Evolutionary conservation across 805 yeast species (phyloP).

Genomic region (Wickerhamomyces mucosus): DNA sequence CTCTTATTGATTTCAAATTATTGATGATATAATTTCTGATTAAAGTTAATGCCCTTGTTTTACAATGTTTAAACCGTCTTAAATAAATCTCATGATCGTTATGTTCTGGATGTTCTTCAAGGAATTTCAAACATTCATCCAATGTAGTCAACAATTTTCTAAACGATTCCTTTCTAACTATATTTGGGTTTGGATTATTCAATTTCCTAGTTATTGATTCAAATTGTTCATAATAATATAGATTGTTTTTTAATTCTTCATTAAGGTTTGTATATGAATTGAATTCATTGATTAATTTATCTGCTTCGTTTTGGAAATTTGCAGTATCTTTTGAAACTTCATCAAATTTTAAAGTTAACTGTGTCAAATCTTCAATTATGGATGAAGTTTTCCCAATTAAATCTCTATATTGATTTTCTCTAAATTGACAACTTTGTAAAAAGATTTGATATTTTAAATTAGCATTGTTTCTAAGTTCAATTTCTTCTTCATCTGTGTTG

Average conservation of each 20-base stretch:
- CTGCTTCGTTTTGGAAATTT: slow-evolving; percentile 52
- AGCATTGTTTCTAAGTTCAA: too few relatives aligned
- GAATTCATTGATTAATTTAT: slow-evolving; percentile 38
- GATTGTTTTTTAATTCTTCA: slow-evolving; percentile 34
- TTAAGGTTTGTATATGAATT: slow-evolving; percentile 31
- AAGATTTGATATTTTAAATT: slow-evolving; percentile 22
- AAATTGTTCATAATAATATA: slow-evolving; percentile 58
- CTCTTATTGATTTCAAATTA: slow-evolving; percentile 26
- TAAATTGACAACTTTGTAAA: slow-evolving; percentile 23
- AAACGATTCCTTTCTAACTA: slow-evolving; percentile 54
- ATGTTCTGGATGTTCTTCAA: slow-evolving; percentile 45
- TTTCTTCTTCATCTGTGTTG: slow-evolving; percentile 31
- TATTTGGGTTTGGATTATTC: slow-evolving; percentile 59
- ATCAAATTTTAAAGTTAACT: slow-evolving; percentile 42
- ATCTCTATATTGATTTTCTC: slow-evolving; percentile 21
- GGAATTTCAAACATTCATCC: slow-evolving; percentile 59
- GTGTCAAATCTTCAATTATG: slow-evolving; percentile 35
- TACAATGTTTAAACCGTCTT: slow-evolving; percentile 70
- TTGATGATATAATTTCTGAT: slow-evolving; percentile 54
- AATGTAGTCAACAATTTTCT: slow-evolving; percentile 42
- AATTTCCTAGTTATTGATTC: slow-evolving; percentile 61
- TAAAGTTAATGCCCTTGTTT: slow-evolving; percentile 71
- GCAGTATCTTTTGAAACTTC: slow-evolving; percentile 52
- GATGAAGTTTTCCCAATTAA: slow-evolving; percentile 37
- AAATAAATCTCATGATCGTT: slow-evolving; percentile 62